A percentile compares a stretch with the other conserved stretches of the same genome.
These are phyloP conservation scores for Alnus glutinosa DNA, from an alignment of 306 rosid genomes.

Conservation along the genomic window DNA sequence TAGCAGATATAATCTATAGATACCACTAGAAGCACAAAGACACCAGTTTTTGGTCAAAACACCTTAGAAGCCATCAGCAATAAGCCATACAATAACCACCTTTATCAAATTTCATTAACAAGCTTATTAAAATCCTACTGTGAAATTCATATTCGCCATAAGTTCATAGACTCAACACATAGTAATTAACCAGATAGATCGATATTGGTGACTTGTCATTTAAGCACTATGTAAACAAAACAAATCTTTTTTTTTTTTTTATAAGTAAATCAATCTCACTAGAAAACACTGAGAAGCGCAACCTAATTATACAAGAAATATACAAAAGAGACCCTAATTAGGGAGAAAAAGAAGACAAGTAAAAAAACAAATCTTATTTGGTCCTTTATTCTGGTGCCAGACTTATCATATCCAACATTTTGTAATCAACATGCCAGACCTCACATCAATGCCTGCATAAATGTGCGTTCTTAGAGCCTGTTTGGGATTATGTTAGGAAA, in stretches of 20 bases:
- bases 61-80: not conserved
- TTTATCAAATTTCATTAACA: not conserved
- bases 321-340: too few species aligned
- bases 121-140: not conserved
- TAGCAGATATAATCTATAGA: not conserved
- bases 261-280: too few species aligned
- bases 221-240: not conserved
- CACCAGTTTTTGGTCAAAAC: not conserved
- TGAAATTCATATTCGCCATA: not conserved
- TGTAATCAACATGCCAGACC: not conserved
- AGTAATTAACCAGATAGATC: not conserved
- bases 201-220: not conserved
- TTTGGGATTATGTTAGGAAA: too few species aligned
- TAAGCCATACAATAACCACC: conserved; percentile 5
- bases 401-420: not conserved
- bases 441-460: not conserved
- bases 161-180: not conserved
- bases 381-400: not conserved
- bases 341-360: too few species aligned
- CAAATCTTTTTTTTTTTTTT: not conserved
- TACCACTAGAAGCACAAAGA: not conserved
- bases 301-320: too few species aligned
- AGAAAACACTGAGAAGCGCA: too few species aligned
- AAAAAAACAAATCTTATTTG: not conserved
- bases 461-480: not conserved